These are phyloP conservation scores for Colletotrichum chrysophilum DNA, from an alignment of 2,329 filamentous ascomycete genomes.

Conservation along the genomic window DNA sequence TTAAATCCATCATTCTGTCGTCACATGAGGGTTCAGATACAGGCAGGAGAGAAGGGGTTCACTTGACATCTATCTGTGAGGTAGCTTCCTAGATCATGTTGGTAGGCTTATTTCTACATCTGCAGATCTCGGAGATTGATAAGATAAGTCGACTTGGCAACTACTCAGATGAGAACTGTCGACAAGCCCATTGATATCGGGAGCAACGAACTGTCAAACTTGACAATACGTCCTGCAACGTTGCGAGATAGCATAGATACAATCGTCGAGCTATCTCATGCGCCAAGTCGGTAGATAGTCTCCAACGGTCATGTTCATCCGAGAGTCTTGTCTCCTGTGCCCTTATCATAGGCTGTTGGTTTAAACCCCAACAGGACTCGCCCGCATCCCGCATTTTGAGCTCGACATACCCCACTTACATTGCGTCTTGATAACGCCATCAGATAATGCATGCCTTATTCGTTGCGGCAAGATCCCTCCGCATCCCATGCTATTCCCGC, in stretches of 20 bases:
- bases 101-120: neutral
- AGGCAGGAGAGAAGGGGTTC: neutral
- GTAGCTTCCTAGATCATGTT: neutral
- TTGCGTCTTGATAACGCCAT: conserved; percentile 15
- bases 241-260: neutral
- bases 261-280: neutral
- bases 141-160: neutral
- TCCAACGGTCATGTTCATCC: neutral
- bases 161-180: neutral
- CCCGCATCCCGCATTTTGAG: neutral
- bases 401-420: conserved; percentile 11
- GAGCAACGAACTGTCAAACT: neutral
- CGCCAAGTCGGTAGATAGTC: neutral
- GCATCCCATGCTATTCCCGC: neutral
- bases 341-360: neutral
- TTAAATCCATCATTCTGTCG: neutral
- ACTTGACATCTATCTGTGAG: neutral
- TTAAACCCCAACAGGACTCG: neutral
- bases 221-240: neutral
- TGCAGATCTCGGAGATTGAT: neutral
- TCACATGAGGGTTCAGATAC: neutral
- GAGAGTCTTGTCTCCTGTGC: neutral
- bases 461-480: neutral
- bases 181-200: neutral
- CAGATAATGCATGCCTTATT: neutral